A percentile compares a stretch with the other conserved stretches of the same genome.
These are phyloP conservation scores for Barbarea vulgaris DNA, from an alignment of 345 rosid species.

Conservation along the genomic window DNA sequence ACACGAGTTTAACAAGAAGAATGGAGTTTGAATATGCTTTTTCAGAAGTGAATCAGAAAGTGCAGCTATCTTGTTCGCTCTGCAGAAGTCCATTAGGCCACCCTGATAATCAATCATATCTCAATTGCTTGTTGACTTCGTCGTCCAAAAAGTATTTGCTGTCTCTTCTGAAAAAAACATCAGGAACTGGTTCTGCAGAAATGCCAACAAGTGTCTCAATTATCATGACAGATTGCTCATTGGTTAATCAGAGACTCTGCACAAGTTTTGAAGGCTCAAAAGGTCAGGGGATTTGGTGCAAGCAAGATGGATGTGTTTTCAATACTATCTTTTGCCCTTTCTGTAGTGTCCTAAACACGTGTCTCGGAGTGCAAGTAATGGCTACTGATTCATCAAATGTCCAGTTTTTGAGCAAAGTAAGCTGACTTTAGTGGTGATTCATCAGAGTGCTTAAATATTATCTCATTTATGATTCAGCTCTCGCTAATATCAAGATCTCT, in stretches of 20 bases:
- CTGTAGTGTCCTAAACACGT: constrained; percentile 58
- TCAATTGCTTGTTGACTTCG: constrained; percentile 53
- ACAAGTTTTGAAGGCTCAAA: constrained; percentile 41
- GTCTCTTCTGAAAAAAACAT: constrained; percentile 53
- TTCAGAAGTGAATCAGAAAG: constrained; percentile 50
- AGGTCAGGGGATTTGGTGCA: constrained; percentile 66
- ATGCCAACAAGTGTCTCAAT: constrained; percentile 52
- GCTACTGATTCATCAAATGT: constrained; percentile 83
- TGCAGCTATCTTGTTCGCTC: constrained; percentile 60
- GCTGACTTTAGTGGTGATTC: constrained; percentile 5
- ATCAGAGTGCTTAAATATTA: background rate
- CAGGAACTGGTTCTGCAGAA: constrained; percentile 37
- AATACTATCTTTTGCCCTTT: constrained; percentile 74
- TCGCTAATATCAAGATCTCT: constrained; percentile 5
- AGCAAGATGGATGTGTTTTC: constrained; percentile 94
- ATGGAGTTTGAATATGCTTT: constrained; percentile 58
- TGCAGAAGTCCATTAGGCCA: constrained; percentile 69
- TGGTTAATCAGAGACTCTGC: constrained; percentile 59
- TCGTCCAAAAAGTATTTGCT: constrained; percentile 64
- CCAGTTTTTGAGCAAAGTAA: constrained; percentile 72
- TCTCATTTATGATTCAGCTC: background rate
- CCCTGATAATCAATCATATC: constrained; percentile 58
- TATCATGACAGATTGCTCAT: constrained; percentile 57
- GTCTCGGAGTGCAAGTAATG: constrained; percentile 80
- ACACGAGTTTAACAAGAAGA: constrained; percentile 43